phyloP scores from a whole-genome alignment of 257 asterid genomes.

The Solanum dulcamara region DNA sequence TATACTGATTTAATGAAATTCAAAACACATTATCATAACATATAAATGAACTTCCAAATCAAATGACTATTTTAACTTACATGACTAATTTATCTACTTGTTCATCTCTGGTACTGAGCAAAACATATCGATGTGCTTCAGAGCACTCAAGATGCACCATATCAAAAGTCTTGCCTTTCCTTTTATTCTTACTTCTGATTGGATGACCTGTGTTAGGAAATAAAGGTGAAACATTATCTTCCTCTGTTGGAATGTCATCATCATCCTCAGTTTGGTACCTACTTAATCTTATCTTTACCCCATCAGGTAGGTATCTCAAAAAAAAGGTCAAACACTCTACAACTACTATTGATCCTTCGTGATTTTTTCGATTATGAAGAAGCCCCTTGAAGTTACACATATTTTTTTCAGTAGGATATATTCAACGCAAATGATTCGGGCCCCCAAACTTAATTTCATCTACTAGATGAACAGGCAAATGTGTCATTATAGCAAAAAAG shows the following conservation, averaged over 20 bases:
- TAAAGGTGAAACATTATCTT: not conserved
- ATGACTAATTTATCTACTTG: too few species aligned
- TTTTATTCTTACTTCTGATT: not conserved
- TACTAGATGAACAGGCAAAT: not conserved
- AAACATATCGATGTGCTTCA: too few species aligned
- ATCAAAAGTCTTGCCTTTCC: too few species aligned
- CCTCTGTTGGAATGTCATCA: not conserved
- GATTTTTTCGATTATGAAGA: too few species aligned
- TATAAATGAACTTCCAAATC: too few species aligned
- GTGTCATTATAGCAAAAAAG: not conserved
- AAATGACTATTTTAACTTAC: too few species aligned
- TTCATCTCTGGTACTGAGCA: too few species aligned
- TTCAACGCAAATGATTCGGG: not conserved
- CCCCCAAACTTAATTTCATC: not conserved
- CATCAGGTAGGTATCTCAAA: not conserved
- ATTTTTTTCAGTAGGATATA: not conserved
- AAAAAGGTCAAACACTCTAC: not conserved
- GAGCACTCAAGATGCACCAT: too few species aligned
- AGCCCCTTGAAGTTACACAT: not conserved
- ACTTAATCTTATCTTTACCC: not conserved
- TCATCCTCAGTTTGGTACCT: not conserved
- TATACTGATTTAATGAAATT: too few species aligned
- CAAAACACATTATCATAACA: too few species aligned
- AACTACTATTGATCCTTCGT: not conserved
- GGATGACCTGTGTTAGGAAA: not conserved